Conservation (phyloP, 1,284 basidiomycete species). For the Fistulinella cinereoalba region DNA sequence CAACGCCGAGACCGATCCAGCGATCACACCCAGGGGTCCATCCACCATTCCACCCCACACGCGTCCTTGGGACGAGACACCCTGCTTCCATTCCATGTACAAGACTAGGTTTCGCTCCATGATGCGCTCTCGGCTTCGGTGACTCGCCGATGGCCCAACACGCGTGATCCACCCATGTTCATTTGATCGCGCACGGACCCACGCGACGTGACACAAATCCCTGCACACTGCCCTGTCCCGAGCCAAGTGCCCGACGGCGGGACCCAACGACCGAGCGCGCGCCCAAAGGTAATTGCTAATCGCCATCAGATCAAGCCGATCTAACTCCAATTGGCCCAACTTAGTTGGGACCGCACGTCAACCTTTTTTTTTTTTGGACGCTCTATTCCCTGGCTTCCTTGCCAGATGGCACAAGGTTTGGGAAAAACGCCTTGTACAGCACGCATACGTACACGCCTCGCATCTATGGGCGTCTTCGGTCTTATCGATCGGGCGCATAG, state of each 20-base stretch:
- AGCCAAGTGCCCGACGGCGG: too few relatives aligned
- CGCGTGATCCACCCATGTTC: constrained; percentile 13
- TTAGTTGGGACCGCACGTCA: not conserved
- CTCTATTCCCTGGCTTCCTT: not conserved
- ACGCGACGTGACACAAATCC: constrained; percentile 4
- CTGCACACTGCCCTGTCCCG: too few relatives aligned
- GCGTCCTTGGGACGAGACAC: constrained; percentile 5
- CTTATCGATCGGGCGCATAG: not conserved
- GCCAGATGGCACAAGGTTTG: not conserved
- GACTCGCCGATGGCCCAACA: constrained; percentile 14
- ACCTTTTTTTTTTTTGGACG: not conserved
- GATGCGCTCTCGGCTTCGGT: constrained; percentile 8
- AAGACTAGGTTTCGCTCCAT: constrained; percentile 5
- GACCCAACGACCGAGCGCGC: too few relatives aligned
- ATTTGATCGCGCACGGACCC: constrained; percentile 10
- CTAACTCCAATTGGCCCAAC: constrained; percentile 16
- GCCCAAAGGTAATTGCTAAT: constrained; percentile 11
- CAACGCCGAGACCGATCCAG: too few relatives aligned
- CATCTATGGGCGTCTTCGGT: not conserved
- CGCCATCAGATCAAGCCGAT: constrained; percentile 21
- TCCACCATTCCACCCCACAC: constrained; percentile 4
- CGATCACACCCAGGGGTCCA: too few relatives aligned
- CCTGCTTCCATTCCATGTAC: constrained; percentile 12
- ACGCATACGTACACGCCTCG: not conserved
- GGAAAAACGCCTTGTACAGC: not conserved